Evolutionary conservation across 1,139 yeast species (phyloP).

Genomic region (Pichia cactophila): DNA sequence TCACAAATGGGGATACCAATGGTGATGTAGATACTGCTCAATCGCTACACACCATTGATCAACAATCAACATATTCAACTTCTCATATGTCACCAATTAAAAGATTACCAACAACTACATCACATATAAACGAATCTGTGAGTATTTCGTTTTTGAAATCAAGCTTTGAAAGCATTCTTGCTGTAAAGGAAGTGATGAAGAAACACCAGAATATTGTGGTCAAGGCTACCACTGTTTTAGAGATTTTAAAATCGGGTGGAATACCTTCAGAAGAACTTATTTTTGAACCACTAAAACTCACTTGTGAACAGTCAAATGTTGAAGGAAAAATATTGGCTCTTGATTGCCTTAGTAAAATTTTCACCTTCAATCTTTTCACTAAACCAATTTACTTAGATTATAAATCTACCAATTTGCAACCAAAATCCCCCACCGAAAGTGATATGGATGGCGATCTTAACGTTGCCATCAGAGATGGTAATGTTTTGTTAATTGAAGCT

Average conservation of each 20-base stretch:
- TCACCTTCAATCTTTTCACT: slow-evolving; percentile 54
- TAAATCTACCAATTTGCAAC: slow-evolving; percentile 16
- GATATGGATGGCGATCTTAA: slow-evolving; percentile 36
- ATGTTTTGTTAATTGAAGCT: slow-evolving; percentile 63
- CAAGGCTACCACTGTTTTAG: slow-evolving; percentile 37
- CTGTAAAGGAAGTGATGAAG: slow-evolving; percentile 41
- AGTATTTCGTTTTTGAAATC: slow-evolving; percentile 39
- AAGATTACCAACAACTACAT: slow-evolving; percentile 9
- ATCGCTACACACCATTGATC: slow-evolving; percentile 9
- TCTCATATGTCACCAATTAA: slow-evolving; percentile 10
- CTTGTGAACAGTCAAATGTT: slow-evolving; percentile 43
- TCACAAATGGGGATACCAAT: not conserved
- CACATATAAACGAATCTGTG: slow-evolving; percentile 23
- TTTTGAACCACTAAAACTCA: slow-evolving; percentile 56
- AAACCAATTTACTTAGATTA: slow-evolving; percentile 37
- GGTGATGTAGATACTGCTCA: not conserved
- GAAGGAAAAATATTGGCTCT: slow-evolving; percentile 51
- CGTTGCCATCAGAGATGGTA: slow-evolving; percentile 30
- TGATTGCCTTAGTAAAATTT: slow-evolving; percentile 60
- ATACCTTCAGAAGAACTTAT: slow-evolving; percentile 31
- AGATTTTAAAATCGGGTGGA: slow-evolving; percentile 28
- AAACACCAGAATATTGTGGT: slow-evolving; percentile 37
- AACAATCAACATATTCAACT: slow-evolving; percentile 7
- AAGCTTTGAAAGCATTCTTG: slow-evolving; percentile 39
- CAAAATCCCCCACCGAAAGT: slow-evolving; percentile 21